Base-by-base conservation (phyloP, 306 rosid species). In the Luffa aegyptiaca region DNA sequence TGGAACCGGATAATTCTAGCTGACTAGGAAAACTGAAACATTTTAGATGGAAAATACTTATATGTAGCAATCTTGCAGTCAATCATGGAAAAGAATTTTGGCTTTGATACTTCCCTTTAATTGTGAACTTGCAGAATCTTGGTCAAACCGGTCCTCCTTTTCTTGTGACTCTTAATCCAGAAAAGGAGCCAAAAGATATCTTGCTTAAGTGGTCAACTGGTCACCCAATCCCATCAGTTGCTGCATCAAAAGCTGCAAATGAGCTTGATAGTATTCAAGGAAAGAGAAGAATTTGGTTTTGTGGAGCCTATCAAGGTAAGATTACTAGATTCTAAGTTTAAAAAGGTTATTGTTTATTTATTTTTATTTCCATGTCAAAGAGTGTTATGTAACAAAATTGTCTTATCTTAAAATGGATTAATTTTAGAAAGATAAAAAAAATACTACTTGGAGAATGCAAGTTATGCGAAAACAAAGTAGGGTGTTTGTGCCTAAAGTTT, bases 91-190 rank as follows among this genome's bases (percentile, higher is more conserved):
- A n/a, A 0, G 0, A 48, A 26, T 48, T 46, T 72, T 41, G 33
- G 53, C 35, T 41, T 46, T 73, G 33, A 73, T 26, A 58, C 37
- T 11, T 66, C 20, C 18, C 16, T 57, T 68, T 44, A 78, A 75
- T 69, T 42, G 46, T 58, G 56, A 78, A 83, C 76, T 44, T 16
- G 86, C 89, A 94, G 98, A 94, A 94, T 85, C 81, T 92, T 49
- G 92, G 86, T 31, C 90, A 87, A 80, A 84, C 87, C 3, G n/a
- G 78, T 68, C 84, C 57, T 72, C 98, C 97, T 8, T 90, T 88
- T 85, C 86, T 95, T 62, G 91, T 91, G 81, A 95, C 98, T 72
- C 90, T 95, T 11, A 95, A 92, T 85, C 98, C 98, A 35, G 93
- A 86, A 36, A 79, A 85, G 64, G 86, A 78, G 48, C 98, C 98